phyloP scores from a whole-genome alignment of 2,329 filamentous ascomycete species.

The Malbranchea cinnamomea region DNA sequence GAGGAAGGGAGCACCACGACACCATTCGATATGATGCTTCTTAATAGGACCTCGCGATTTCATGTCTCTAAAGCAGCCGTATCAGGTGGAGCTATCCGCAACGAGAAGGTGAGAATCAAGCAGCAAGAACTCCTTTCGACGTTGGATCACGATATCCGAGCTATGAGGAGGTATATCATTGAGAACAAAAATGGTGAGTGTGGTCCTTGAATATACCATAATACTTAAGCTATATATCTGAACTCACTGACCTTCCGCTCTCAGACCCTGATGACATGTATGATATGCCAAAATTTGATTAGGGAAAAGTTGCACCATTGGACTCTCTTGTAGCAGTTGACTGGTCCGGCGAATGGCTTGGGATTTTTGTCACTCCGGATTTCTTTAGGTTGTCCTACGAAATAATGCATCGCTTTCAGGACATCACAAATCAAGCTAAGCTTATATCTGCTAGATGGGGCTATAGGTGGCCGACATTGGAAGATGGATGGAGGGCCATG shows the following conservation, averaged over 20 bases:
- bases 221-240: not conserved
- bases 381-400: too few species aligned
- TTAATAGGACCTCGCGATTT: conserved; percentile 45
- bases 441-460: too few species aligned
- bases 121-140: conserved; percentile 35
- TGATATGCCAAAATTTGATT: conserved; percentile 30
- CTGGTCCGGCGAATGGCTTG: too few species aligned
- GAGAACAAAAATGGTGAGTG: conserved; percentile 37
- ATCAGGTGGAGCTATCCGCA: conserved; percentile 31
- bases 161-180: conserved; percentile 38
- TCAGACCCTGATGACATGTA: conserved; percentile 40
- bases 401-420: too few species aligned
- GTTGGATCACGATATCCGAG: conserved; percentile 34
- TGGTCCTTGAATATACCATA: not conserved
- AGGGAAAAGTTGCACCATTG: conserved; percentile 1
- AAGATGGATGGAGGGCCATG: too few species aligned
- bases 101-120: conserved; percentile 32
- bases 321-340: too few species aligned
- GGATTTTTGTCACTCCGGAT: too few species aligned
- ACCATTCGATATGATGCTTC: conserved; percentile 55
- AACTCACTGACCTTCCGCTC: conserved; percentile 8
- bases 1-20: conserved; percentile 55
- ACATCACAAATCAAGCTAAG: too few species aligned
- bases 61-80: conserved; percentile 44
- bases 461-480: too few species aligned